phyloP scores from a whole-genome alignment of 169 alveolate species.

The Plasmodium gaboni region DNA sequence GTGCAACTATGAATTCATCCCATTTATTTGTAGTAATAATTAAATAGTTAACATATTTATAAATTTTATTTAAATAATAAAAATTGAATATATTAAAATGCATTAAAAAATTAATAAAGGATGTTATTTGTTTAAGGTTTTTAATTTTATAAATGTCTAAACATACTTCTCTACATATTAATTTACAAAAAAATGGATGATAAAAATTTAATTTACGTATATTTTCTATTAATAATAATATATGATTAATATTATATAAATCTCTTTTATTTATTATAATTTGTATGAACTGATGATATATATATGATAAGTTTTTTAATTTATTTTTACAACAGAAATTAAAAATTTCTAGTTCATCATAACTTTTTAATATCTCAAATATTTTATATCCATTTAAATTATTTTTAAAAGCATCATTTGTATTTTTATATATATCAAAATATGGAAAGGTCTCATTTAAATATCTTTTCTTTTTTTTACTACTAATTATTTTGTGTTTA shows the following conservation, averaged over 20 bases:
- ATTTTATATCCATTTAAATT: constrained; percentile 33
- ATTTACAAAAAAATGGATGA: constrained; percentile 51
- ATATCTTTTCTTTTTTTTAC: constrained; percentile 41
- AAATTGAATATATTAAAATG: constrained; percentile 41
- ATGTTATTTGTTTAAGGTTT: constrained; percentile 7
- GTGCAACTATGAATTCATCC: neutral
- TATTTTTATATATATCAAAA: constrained; percentile 55
- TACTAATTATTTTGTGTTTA: constrained; percentile 22
- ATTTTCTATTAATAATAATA: constrained; percentile 26
- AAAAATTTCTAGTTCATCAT: constrained; percentile 39
- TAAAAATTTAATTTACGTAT: constrained; percentile 41
- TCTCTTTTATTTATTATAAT: constrained; percentile 47
- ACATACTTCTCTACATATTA: constrained; percentile 49
- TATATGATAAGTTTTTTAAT: neutral
- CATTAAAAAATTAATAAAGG: constrained; percentile 39
- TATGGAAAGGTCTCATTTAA: constrained; percentile 21
- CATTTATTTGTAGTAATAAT: constrained; percentile 10
- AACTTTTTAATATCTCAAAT: constrained; percentile 15
- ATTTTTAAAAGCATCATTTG: constrained; percentile 55
- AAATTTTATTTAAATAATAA: constrained; percentile 37
- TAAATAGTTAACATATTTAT: constrained; percentile 31
- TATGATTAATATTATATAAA: constrained; percentile 12
- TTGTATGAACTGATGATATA: constrained; percentile 31
- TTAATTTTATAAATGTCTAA: constrained; percentile 37
- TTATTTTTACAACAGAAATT: constrained; percentile 14